Conservation (phyloP, 2,329 filamentous ascomycete genomes). For the Colletotrichum graminicola region DNA sequence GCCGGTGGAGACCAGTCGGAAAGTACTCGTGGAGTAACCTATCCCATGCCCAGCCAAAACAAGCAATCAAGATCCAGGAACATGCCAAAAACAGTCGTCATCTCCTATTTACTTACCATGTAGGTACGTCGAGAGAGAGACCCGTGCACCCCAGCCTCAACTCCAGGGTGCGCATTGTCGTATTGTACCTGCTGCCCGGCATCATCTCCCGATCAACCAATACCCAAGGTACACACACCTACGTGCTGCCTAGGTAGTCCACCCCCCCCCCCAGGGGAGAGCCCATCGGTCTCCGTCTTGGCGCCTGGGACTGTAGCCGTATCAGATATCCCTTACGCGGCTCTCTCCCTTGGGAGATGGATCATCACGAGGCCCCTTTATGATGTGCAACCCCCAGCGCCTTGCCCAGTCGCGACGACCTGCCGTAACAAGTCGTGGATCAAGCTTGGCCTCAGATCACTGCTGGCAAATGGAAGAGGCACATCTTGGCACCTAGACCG, state of each 20-base stretch:
- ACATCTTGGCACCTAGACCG: constrained; percentile 3
- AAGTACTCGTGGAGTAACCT: not conserved
- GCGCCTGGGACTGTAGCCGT: constrained; percentile 29
- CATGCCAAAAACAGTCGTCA: not conserved
- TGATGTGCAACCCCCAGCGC: not conserved
- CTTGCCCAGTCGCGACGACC: constrained; percentile 28
- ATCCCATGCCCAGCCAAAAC: not conserved
- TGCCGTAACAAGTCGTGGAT: constrained; percentile 32
- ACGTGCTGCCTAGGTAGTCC: too few species aligned
- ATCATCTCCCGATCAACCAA: not conserved
- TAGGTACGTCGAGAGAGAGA: not conserved
- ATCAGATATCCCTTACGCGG: constrained; percentile 21
- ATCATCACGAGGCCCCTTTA: constrained; percentile 1
- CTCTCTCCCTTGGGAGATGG: constrained; percentile 3
- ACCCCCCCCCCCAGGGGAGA: too few species aligned
- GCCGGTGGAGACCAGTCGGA: not conserved
- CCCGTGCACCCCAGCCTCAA: constrained; percentile 23
- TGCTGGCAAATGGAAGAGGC: not conserved
- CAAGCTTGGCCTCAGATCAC: constrained; percentile 39
- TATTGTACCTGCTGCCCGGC: not conserved
- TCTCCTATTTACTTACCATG: not conserved
- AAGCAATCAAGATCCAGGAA: constrained; percentile 3
- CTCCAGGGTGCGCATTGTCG: constrained; percentile 18
- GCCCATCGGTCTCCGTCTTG: constrained; percentile 16
- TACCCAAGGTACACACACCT: too few species aligned